Conservation (phyloP, 192 early-diverging fungal genomes). For the Backusella sp. region DNA sequence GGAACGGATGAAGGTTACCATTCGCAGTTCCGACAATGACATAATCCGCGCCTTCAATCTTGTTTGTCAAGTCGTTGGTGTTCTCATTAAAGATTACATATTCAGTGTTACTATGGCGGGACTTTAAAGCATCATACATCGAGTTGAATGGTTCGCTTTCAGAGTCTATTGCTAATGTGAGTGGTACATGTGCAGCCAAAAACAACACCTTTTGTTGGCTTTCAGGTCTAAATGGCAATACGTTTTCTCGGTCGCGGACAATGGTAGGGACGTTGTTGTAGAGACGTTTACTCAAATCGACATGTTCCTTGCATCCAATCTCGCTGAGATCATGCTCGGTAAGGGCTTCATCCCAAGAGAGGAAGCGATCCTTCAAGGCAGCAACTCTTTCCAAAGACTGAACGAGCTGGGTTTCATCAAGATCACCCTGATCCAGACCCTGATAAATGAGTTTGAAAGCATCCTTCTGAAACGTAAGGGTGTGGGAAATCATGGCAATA, state of each 20-base stretch:
- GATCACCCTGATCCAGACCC: background rate
- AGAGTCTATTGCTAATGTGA: slow-evolving; percentile 38
- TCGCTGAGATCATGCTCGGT: background rate
- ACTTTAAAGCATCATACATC: slow-evolving; percentile 17
- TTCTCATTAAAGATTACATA: slow-evolving; percentile 32
- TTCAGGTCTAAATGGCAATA: slow-evolving; percentile 24
- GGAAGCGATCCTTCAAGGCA: slow-evolving; percentile 29
- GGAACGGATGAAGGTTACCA: slow-evolving; percentile 34
- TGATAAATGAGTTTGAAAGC: slow-evolving; percentile 23
- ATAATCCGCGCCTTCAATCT: slow-evolving; percentile 12
- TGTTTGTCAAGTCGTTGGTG: background rate
- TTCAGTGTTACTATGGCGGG: slow-evolving; percentile 23
- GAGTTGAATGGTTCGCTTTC: slow-evolving; percentile 37
- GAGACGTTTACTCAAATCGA: slow-evolving; percentile 19
- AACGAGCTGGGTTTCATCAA: slow-evolving; percentile 14
- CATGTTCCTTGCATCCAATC: slow-evolving; percentile 26
- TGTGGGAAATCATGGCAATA: slow-evolving; percentile 41
- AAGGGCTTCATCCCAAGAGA: slow-evolving; percentile 32
- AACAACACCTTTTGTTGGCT: slow-evolving; percentile 23
- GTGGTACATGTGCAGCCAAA: slow-evolving; percentile 36
- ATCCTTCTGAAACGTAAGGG: slow-evolving; percentile 23
- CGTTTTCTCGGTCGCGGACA: slow-evolving; percentile 19
- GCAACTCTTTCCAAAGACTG: slow-evolving; percentile 29
- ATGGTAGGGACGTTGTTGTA: slow-evolving; percentile 32
- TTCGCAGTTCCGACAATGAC: slow-evolving; percentile 39